Conservation (phyloP, 192 early-diverging fungal genomes). For the Backusella macrospora region DNA sequence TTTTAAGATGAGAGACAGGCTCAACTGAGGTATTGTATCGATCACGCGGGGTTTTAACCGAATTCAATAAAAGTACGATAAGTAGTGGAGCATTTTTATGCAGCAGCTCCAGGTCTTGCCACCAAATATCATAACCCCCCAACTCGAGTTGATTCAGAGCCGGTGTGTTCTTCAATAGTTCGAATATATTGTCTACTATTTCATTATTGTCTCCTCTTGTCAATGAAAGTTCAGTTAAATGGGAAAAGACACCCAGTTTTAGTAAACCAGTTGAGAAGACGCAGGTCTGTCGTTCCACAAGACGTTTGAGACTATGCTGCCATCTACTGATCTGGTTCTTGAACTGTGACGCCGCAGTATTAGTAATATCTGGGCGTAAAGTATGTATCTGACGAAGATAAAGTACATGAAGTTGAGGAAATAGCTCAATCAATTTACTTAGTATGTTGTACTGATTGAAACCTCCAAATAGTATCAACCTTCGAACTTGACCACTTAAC, state of each 20-base stretch:
- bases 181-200: background rate
- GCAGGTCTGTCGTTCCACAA: background rate
- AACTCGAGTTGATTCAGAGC: background rate
- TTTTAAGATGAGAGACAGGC: background rate
- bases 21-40: background rate
- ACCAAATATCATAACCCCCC: background rate
- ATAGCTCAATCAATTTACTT: background rate
- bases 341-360: background rate
- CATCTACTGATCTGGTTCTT: background rate
- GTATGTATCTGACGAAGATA: background rate
- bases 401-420: background rate
- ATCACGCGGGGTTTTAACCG: background rate
- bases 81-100: background rate
- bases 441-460: background rate
- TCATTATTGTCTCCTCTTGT: background rate
- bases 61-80: background rate
- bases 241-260: background rate
- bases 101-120: background rate
- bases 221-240: background rate
- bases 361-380: background rate
- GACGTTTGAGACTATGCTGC: background rate
- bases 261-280: background rate
- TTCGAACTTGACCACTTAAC: background rate
- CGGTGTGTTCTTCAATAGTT: background rate
- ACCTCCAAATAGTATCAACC: background rate